Conservation (phyloP, 495 filamentous ascomycete species). For the Hypoxylon trugodes region DNA sequence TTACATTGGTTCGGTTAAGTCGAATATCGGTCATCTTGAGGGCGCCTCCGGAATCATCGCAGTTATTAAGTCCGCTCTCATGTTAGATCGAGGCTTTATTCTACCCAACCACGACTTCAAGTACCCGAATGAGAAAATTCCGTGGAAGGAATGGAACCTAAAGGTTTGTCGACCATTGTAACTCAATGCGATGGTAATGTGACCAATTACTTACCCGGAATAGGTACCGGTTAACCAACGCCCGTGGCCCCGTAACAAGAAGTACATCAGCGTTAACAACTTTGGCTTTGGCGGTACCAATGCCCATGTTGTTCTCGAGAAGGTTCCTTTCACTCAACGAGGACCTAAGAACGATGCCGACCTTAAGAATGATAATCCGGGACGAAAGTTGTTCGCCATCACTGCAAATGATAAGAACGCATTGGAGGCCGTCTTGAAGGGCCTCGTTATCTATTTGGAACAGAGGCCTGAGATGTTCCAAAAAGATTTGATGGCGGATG, state of each 20-base stretch:
- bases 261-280: slow-evolving; percentile 56
- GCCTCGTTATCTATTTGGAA: slow-evolving; percentile 58
- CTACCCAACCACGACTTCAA: slow-evolving; percentile 62
- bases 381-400: slow-evolving; percentile 54
- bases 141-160: slow-evolving; percentile 57
- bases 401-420: slow-evolving; percentile 59
- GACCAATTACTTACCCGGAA: slow-evolving; percentile 8
- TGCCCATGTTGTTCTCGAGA: slow-evolving; percentile 52
- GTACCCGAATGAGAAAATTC: slow-evolving; percentile 52
- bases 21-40: slow-evolving; percentile 67
- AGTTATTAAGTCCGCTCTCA: slow-evolving; percentile 66
- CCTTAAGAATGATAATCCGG: slow-evolving; percentile 44
- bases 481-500: slow-evolving; percentile 52
- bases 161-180: slow-evolving; percentile 36
- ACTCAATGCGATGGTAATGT: not conserved
- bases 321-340: slow-evolving; percentile 43
- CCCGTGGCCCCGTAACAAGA: slow-evolving; percentile 52
- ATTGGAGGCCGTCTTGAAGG: slow-evolving; percentile 48
- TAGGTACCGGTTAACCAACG: slow-evolving; percentile 41
- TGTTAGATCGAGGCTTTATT: slow-evolving; percentile 65
- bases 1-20: slow-evolving; percentile 65
- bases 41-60: slow-evolving; percentile 64
- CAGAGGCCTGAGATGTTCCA: slow-evolving; percentile 62
- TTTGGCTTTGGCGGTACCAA: slow-evolving; percentile 60
- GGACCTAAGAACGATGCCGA: slow-evolving; percentile 48